Base-by-base conservation (phyloP, 495 filamentous ascomycete species). In the Glarea lozoyensis region DNA sequence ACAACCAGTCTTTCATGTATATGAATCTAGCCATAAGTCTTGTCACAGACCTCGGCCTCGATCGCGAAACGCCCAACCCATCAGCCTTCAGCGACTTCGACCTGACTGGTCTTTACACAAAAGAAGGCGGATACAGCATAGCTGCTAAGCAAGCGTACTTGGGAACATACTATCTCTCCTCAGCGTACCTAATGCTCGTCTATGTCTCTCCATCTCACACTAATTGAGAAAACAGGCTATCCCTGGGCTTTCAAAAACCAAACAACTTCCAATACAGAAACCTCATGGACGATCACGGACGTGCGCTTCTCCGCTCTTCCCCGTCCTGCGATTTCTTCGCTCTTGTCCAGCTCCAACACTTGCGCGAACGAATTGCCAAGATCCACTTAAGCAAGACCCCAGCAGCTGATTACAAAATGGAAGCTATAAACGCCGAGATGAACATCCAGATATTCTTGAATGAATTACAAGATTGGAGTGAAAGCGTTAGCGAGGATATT, bases 131-230 rank as follows among this genome's bases (percentile, higher is more conserved):
- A n/a, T n/a, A n/a, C n/a, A n/a, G n/a, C n/a, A n/a, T n/a, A n/a
- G 58, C 61, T 22, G 63, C 61, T 3, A 56, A 55, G 12, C 49
- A 53, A 4, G 44, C 56, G 0, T 66, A 63, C 46, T 42, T 66
- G 2, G 63, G 61, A 3, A 59, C 59, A 37, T 66, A 60, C 17
- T 64, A 64, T 43, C 4, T 64, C 17, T 59, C 49, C 15, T 40
- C 54, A 12, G 49, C 56, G 63, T 66, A 46, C n/a, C 48, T 48
- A 11, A 10, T 7, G 0, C 33, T 23, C 16, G 10, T 38, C 21
- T 18, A 37, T 21, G 10, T 16, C 33, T 29, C 3, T 13, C n/a
- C 27, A 11, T 17, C 24, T 35, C 40, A 31, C 23, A 31, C 25
- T 25, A 35, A 35, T 16, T 16, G 10, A 6, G 2, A 10, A n/a